Conservation (phyloP, 2,329 filamentous ascomycete genomes). For the Erysiphe neolycopersici region DNA sequence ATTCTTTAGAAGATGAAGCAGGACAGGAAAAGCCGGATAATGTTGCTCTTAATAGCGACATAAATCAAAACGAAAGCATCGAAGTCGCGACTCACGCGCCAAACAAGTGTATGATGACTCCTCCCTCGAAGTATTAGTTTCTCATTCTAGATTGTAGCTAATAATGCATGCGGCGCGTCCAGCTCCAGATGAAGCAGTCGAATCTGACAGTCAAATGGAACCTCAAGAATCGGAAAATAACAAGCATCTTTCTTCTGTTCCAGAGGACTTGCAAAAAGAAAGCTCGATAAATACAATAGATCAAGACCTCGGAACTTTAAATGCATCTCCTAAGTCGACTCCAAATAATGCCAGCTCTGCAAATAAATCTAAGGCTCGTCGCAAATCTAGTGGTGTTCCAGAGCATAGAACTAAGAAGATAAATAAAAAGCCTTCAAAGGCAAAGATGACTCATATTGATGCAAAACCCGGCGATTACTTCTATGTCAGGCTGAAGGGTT, state of each 20-base stretch:
- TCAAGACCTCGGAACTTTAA: constrained; percentile 6
- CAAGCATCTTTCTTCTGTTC: neutral
- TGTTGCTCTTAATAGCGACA: constrained; percentile 4
- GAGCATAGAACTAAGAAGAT: constrained; percentile 53
- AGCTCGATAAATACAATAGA: constrained; percentile 11
- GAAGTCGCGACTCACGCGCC: constrained; percentile 9
- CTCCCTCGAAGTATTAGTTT: constrained; percentile 1
- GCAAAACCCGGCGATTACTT: constrained; percentile 80
- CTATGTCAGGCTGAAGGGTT: constrained; percentile 82
- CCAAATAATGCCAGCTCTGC: constrained; percentile 17
- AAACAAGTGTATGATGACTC: constrained; percentile 5
- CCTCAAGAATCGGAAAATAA: neutral
- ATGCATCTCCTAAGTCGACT: constrained; percentile 12
- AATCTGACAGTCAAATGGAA: neutral
- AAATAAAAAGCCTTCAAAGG: constrained; percentile 61
- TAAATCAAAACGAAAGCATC: constrained; percentile 2
- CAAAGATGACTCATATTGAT: constrained; percentile 43
- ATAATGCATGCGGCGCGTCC: constrained; percentile 4
- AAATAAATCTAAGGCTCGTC: constrained; percentile 25
- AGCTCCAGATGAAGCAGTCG: constrained; percentile 1
- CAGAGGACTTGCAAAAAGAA: constrained; percentile 6
- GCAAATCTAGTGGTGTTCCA: constrained; percentile 45
- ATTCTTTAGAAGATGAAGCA: constrained; percentile 1
- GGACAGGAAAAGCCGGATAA: constrained; percentile 6
- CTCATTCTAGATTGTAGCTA: constrained; percentile 2